Evolutionary conservation across 1,284 basidiomycete genomes (phyloP), one percentile per base, ranked within the genome.

Genomic region (Tilletia horrida): DNA sequence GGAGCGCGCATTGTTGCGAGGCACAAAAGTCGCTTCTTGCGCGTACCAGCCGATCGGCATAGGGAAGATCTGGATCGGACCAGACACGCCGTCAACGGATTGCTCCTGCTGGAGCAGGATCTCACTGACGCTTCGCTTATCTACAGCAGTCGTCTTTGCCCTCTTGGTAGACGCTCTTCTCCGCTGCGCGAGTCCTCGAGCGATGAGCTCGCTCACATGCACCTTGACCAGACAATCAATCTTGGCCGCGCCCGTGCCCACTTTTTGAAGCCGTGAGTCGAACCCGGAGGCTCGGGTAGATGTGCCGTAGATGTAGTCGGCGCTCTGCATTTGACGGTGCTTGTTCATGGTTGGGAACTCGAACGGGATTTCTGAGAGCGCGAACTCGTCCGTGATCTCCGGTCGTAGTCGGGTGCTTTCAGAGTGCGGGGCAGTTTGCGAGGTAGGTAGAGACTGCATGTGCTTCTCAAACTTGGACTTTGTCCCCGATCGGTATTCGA

Each of bases 171-270:
- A 76, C 76, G 50, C 77, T 65, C 59, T 71, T 71, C 0, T 40
- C 29, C 55, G 27, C 31, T 59, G 35, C 61, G 42, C 43, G 18
- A 43, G 16, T 7, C 84, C 84, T 31, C 66, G 68, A 2, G 43
- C 64, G 8, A 83, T 79, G 43, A 85, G 76, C 9, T 71, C 68
- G 31, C 77, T 62, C 3, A 83, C 83, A 69, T 85, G 81, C 23
- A 85, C 62, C 74, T 85, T 85, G 71, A 84, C 84, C 35, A 85
- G 69, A 61, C 83, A 84, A 69, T 85, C 85, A 43, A 85, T 84
- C 73, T 85, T 85, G 9, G 84, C 84, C 1, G 83, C 84, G 7
- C 78, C 79, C n/a, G 84, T 83, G n/a, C 75, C 55, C 25, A 59
- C 55, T 21, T 59, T 31, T 23, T 42, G 73, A 25, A 77, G 61